Percentiles rank a stretch among this genome's conserved stretches.
These are phyloP conservation scores for Fusarium odoratissimum DNA, from an alignment of 2,329 filamentous ascomycete species.

Conservation along the genomic window DNA sequence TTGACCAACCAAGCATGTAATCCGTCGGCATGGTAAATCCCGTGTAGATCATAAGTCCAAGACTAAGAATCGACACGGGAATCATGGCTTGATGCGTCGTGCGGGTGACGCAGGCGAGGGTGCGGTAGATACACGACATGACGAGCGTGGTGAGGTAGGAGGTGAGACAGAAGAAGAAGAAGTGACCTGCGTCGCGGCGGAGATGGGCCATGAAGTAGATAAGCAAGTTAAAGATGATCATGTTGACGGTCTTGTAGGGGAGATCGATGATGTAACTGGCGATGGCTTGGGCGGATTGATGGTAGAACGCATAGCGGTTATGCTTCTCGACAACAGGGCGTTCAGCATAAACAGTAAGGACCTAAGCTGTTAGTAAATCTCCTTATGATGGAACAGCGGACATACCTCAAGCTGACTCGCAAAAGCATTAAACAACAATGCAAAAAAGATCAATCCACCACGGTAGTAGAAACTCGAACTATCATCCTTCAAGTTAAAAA, in stretches of 20 bases:
- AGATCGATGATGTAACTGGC: conserved; percentile 43
- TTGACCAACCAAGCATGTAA: conserved; percentile 47
- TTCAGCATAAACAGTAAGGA: conserved; percentile 49
- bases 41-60: conserved; percentile 65
- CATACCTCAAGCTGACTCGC: conserved; percentile 49
- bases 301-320: conserved; percentile 50
- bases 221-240: conserved; percentile 46
- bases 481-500: conserved; percentile 57
- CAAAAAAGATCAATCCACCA: conserved; percentile 63
- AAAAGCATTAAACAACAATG: conserved; percentile 64
- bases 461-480: conserved; percentile 60
- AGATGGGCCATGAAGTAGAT: conserved; percentile 76
- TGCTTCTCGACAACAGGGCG: conserved; percentile 51
- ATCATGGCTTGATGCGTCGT: conserved; percentile 55
- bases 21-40: conserved; percentile 43
- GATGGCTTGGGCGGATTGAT: conserved; percentile 48
- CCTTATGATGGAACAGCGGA: fast-evolving
- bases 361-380: not conserved
- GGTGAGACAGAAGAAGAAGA: conserved; percentile 68
- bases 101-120: conserved; percentile 45
- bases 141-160: conserved; percentile 51
- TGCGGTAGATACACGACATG: conserved; percentile 48
- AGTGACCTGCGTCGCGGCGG: conserved; percentile 66
- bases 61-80: conserved; percentile 62
- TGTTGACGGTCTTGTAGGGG: conserved; percentile 44